Base-by-base conservation (phyloP, 2,329 filamentous ascomycete species). In the Fusarium sp. region DNA sequence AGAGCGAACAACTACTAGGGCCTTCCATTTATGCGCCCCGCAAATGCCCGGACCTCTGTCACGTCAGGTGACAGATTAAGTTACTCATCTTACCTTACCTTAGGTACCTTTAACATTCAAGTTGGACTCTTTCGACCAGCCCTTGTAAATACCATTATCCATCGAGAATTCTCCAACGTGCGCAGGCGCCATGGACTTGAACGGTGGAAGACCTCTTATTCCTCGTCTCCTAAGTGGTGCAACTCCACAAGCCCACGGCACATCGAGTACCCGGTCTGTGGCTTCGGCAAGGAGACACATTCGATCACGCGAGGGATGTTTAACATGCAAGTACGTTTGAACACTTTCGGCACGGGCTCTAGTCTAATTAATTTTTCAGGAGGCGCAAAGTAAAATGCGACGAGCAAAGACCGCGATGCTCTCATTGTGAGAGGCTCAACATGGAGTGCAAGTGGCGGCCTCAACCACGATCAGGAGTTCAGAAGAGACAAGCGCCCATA, bases 331-430 rank as follows among this genome's bases (percentile, higher is more conserved):
- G 80, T 82, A 75, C 42, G 78, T 77, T 36, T 53, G 39, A 33
- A 14, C 5, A 8, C 13, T 0, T 7, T 8, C 2, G 7, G 3
- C 5, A 10, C 2, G 14, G 26, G 6, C 24, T 1, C 14, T 11
- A 1, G 8, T 17, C 31, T 72, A 17, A 52, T 34, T 11, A 6
- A 10, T 5, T 26, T 7, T 7, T 2, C 62, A 84, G 81, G 63
- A 80, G 82, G 47, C 78, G 83, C 44, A 86, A 85, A 70, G 84
- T 85, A 47, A 80, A 83, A 58, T 86, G 84, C 62, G 84, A 87
- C 59, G 85, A 87, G 74, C 80, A 82, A 58, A 78, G 82, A 22
- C 84, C 84, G 13, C 76, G 82, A 43, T 87, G 85, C 67, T 83
- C 79, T 40, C 84, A 86, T 69, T 86, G 84, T 73, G 83, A 84